phyloP scores from a whole-genome alignment of 495 filamentous ascomycete species.

The Aspergillus nanangensis region DNA sequence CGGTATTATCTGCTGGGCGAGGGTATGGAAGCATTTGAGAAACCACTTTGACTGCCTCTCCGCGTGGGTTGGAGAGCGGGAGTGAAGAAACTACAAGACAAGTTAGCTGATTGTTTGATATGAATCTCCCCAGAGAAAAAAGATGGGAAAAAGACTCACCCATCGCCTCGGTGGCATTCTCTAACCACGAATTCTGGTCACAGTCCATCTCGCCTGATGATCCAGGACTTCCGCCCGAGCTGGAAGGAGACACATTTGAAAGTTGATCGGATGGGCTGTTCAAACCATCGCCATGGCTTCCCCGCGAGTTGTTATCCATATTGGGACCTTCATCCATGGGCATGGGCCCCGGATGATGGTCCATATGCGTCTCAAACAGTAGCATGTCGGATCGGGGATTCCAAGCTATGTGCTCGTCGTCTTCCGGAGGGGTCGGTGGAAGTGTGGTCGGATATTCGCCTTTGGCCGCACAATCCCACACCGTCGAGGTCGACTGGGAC shows the following conservation, averaged over 20 bases:
- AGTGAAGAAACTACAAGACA: constrained; percentile 31
- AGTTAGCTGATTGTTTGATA: constrained; percentile 8
- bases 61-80: constrained; percentile 27
- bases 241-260: constrained; percentile 31
- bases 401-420: constrained; percentile 39
- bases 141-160: constrained; percentile 25
- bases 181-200: constrained; percentile 39
- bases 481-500: constrained; percentile 17
- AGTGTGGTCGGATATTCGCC: constrained; percentile 33
- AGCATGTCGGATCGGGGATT: constrained; percentile 31
- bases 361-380: constrained; percentile 28
- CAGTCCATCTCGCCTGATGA: constrained; percentile 37
- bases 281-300: constrained; percentile 23
- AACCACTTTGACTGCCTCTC: constrained; percentile 50
- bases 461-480: constrained; percentile 27
- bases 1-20: constrained; percentile 41
- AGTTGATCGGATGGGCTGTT: constrained; percentile 33
- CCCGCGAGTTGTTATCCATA: constrained; percentile 25
- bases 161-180: constrained; percentile 38
- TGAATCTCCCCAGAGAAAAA: background rate
- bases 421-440: constrained; percentile 40
- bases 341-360: constrained; percentile 24
- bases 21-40: constrained; percentile 62
- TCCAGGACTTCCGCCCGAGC: constrained; percentile 32
- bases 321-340: constrained; percentile 35